Percentiles rank a stretch among this genome's conserved stretches.
Conservation (phyloP, 257 asterid genomes). For the Asclepias syriaca region DNA sequence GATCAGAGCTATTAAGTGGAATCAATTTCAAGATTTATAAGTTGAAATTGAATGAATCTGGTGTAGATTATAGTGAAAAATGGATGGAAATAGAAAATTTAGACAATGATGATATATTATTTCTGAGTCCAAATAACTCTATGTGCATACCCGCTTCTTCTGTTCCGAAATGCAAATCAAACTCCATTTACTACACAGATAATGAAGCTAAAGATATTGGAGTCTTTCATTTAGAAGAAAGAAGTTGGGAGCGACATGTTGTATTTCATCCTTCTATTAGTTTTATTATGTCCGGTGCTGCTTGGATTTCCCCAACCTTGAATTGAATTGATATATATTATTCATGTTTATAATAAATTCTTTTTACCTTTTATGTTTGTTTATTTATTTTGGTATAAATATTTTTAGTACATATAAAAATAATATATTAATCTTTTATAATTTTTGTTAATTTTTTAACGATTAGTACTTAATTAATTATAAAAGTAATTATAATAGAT, state of each 20-base stretch:
- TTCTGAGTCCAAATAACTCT: neutral
- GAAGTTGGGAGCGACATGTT: neutral
- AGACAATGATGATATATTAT: neutral
- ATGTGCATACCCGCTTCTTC: neutral
- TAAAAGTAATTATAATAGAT: no score
- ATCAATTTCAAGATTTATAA: neutral
- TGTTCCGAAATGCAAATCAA: neutral
- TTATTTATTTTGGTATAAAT: no score
- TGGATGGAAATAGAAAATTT: no score
- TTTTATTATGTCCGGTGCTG: neutral
- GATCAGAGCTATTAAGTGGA: no score
- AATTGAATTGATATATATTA: no score
- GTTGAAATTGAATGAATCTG: neutral
- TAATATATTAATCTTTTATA: no score
- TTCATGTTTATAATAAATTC: no score
- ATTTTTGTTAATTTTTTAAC: no score
- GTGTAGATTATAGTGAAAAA: neutral
- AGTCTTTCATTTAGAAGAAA: neutral
- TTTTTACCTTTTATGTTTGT: no score
- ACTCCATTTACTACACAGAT: neutral
- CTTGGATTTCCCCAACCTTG: neutral
- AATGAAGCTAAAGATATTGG: neutral
- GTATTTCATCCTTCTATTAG: neutral
- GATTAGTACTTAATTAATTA: no score
- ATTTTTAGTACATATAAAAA: no score